Percentiles rank a stretch among this genome's conserved stretches.
phyloP scores from a whole-genome alignment of 768 basidiomycete genomes.

The Tremella mesenterica region DNA sequence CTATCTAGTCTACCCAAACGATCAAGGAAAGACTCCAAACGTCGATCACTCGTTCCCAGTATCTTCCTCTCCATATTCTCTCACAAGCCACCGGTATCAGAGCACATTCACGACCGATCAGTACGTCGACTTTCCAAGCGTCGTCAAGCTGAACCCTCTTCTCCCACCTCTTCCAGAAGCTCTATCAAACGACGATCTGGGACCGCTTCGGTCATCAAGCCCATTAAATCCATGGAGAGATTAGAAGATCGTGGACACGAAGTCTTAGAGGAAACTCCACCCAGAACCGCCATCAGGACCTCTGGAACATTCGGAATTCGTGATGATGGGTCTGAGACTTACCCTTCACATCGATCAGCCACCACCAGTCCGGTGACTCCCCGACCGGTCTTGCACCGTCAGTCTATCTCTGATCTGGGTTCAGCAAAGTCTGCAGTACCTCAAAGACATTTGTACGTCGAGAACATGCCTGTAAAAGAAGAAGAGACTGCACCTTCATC shows the following conservation, averaged over 20 bases:
- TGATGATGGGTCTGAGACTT: constrained; percentile 28
- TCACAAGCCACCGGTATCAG: no score
- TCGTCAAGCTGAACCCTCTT: background rate
- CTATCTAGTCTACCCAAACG: background rate
- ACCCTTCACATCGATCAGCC: background rate
- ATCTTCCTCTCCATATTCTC: constrained; percentile 3
- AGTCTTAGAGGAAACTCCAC: constrained; percentile 1
- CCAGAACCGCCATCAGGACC: constrained; percentile 14
- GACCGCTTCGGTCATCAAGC: constrained; percentile 5
- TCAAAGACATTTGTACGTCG: constrained; percentile 10
- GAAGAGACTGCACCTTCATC: background rate
- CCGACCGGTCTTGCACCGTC: background rate
- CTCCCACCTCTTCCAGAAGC: constrained; percentile 4
- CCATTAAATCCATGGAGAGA: background rate
- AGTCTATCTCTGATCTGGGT: constrained; percentile 3
- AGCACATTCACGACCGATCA: background rate
- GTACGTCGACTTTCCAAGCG: background rate
- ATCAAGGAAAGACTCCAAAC: background rate
- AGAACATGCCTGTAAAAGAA: constrained; percentile 7
- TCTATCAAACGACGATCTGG: constrained; percentile 7
- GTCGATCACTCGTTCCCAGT: background rate
- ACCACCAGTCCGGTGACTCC: background rate
- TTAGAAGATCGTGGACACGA: constrained; percentile 1
- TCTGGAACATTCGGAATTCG: constrained; percentile 28
- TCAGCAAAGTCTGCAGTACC: constrained; percentile 8